These are phyloP conservation scores for Pythium chondricola DNA, from an alignment of 352 stramenopile species.

Conservation along the genomic window DNA sequence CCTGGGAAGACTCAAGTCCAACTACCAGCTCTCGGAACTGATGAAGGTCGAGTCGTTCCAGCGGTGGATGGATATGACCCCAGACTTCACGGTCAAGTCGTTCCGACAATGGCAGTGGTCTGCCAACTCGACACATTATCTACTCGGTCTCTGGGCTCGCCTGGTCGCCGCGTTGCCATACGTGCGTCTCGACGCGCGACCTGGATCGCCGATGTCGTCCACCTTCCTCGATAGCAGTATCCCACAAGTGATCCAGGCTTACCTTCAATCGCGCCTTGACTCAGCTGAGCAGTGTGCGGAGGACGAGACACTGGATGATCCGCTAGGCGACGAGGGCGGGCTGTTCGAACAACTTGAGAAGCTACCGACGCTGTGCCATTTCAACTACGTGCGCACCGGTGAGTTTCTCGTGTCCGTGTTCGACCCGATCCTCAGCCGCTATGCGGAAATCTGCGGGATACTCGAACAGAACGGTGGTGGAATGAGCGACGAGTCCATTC, in stretches of 20 bases:
- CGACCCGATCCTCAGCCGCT: slow-evolving; percentile 92
- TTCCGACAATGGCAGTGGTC: slow-evolving; percentile 96
- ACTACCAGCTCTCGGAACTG: slow-evolving; percentile 97
- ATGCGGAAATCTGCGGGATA: slow-evolving; percentile 86
- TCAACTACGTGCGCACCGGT: slow-evolving; percentile 92
- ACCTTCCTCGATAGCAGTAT: slow-evolving; percentile 72
- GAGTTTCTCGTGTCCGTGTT: slow-evolving; percentile 93
- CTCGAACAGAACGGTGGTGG: slow-evolving; percentile 47
- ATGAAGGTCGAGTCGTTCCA: slow-evolving; percentile 96
- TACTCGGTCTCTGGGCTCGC: slow-evolving; percentile 94
- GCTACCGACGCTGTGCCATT: slow-evolving; percentile 94
- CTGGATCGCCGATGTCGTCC: slow-evolving; percentile 43
- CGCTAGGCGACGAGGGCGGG: slow-evolving; percentile 94
- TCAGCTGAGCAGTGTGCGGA: slow-evolving; percentile 91
- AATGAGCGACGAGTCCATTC: slow-evolving; percentile 33
- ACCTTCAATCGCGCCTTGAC: slow-evolving; percentile 94
- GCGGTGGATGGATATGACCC: slow-evolving; percentile 96
- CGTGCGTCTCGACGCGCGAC: slow-evolving; percentile 73
- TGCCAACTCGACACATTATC: slow-evolving; percentile 94
- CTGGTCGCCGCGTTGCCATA: slow-evolving; percentile 96
- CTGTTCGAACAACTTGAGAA: slow-evolving; percentile 97
- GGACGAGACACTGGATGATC: slow-evolving; percentile 94
- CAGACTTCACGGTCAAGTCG: slow-evolving; percentile 95
- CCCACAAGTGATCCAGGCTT: slow-evolving; percentile 91
- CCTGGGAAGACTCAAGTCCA: slow-evolving; percentile 95